These are phyloP conservation scores for Pistacia atlantica DNA, from an alignment of 345 rosid species.

Conservation along the genomic window DNA sequence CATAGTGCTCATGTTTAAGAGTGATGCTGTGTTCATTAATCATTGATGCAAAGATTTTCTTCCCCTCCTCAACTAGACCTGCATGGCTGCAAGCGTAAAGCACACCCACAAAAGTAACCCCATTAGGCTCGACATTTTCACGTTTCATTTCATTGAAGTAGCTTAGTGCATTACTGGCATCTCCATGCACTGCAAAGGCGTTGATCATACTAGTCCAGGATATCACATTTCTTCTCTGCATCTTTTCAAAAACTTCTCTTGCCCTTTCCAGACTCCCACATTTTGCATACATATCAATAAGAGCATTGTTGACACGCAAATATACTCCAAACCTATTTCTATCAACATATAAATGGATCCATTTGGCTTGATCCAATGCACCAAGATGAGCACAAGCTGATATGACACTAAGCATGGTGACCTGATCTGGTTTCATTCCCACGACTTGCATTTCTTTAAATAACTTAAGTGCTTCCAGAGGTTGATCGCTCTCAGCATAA, in stretches of 20 bases:
- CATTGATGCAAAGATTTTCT: slow-evolving; percentile 51
- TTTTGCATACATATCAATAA: slow-evolving; percentile 66
- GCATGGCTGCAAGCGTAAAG: slow-evolving; percentile 67
- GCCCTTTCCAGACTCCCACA: slow-evolving; percentile 63
- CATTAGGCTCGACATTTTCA: slow-evolving; percentile 45
- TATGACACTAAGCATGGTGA: slow-evolving; percentile 55
- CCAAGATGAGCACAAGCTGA: slow-evolving; percentile 56
- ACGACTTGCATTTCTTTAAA: slow-evolving; percentile 40
- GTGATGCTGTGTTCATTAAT: slow-evolving; percentile 36
- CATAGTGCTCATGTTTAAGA: slow-evolving; percentile 62
- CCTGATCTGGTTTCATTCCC: slow-evolving; percentile 47
- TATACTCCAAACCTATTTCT: slow-evolving; percentile 36
- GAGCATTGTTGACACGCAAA: slow-evolving; percentile 45
- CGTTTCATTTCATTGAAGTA: slow-evolving; percentile 45
- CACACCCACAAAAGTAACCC: slow-evolving; percentile 48
- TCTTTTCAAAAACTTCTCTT: slow-evolving; percentile 45
- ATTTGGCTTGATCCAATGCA: slow-evolving; percentile 44
- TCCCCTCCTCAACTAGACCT: slow-evolving; percentile 64
- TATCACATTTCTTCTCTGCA: slow-evolving; percentile 44
- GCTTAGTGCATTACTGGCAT: slow-evolving; percentile 40
- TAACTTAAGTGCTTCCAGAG: slow-evolving; percentile 56
- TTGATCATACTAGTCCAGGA: slow-evolving; percentile 63
- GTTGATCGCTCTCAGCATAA: slow-evolving; percentile 66
- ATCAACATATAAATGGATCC: slow-evolving; percentile 44
- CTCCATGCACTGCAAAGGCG: slow-evolving; percentile 63